These are phyloP conservation scores for Hypholoma fasciculare DNA, from an alignment of 768 basidiomycete species.

Conservation along the genomic window DNA sequence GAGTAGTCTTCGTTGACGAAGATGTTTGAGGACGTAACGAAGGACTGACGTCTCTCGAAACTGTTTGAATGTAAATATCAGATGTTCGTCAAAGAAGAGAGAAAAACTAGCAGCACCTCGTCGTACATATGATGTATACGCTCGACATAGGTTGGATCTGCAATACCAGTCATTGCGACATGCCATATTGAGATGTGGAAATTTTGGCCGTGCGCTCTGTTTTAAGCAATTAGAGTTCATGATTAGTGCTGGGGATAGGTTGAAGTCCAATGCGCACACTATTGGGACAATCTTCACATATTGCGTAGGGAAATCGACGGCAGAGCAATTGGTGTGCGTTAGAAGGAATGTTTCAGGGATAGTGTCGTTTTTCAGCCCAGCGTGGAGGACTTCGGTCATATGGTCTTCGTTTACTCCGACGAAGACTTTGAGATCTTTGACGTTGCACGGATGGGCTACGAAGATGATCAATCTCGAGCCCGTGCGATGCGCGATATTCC, in stretches of 20 bases:
- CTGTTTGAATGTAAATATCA: slow-evolving; percentile 32
- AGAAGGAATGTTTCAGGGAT: slow-evolving; percentile 65
- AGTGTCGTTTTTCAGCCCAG: slow-evolving; percentile 65
- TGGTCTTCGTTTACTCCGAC: slow-evolving; percentile 64
- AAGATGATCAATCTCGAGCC: slow-evolving; percentile 5
- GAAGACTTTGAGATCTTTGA: slow-evolving; percentile 79
- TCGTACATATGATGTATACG: slow-evolving; percentile 53
- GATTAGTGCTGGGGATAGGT: not conserved
- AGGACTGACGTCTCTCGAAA: slow-evolving; percentile 66
- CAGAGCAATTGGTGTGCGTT: slow-evolving; percentile 53
- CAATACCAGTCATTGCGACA: slow-evolving; percentile 61
- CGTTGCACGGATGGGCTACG: slow-evolving; percentile 81
- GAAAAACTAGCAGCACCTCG: slow-evolving; percentile 46
- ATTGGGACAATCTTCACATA: slow-evolving; percentile 77
- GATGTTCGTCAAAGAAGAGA: not conserved
- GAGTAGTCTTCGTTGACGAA: slow-evolving; percentile 73
- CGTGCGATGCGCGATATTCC: not conserved
- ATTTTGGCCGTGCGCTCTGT: slow-evolving; percentile 67
- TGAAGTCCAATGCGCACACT: slow-evolving; percentile 46
- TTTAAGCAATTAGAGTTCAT: not conserved
- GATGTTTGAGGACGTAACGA: slow-evolving; percentile 71
- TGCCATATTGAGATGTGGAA: slow-evolving; percentile 85
- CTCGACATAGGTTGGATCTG: slow-evolving; percentile 57
- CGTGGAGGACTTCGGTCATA: slow-evolving; percentile 67
- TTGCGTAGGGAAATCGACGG: slow-evolving; percentile 60